These are phyloP conservation scores for Candida pseudoviswanathii DNA, from an alignment of 1,139 yeast genomes.

Conservation along the genomic window DNA sequence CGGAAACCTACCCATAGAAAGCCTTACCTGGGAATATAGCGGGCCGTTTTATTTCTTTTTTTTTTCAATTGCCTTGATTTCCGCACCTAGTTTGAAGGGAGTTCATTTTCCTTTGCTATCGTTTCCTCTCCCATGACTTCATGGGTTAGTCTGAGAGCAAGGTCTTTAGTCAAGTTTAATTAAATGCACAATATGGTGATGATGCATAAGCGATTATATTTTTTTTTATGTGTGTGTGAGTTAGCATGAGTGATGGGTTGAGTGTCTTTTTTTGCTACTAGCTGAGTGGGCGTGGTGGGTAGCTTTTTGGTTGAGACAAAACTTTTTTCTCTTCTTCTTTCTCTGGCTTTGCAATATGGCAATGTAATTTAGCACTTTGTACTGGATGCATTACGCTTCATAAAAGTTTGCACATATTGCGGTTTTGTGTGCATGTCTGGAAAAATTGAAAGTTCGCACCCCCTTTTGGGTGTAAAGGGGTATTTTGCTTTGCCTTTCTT, in stretches of 20 bases:
- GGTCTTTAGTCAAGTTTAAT: neutral
- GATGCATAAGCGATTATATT: conserved; percentile 5
- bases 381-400: neutral
- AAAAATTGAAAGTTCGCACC: neutral
- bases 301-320: neutral
- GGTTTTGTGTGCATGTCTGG: neutral
- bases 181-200: neutral
- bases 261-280: too few relatives aligned
- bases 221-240: neutral
- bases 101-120: too few relatives aligned
- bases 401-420: neutral
- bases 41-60: neutral
- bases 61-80: neutral
- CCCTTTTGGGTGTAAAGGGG: neutral
- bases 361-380: neutral
- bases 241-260: too few relatives aligned
- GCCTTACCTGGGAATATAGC: too few relatives aligned
- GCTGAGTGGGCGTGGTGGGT: neutral
- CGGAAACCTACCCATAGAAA: neutral
- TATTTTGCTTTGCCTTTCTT: neutral
- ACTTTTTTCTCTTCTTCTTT: neutral
- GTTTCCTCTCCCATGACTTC: too few relatives aligned
- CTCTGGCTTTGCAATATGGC: neutral
- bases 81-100: neutral
- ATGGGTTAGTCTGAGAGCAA: neutral